Conservation (phyloP, 2,329 filamentous ascomycete genomes). For the Colletotrichum ledebouriae region DNA sequence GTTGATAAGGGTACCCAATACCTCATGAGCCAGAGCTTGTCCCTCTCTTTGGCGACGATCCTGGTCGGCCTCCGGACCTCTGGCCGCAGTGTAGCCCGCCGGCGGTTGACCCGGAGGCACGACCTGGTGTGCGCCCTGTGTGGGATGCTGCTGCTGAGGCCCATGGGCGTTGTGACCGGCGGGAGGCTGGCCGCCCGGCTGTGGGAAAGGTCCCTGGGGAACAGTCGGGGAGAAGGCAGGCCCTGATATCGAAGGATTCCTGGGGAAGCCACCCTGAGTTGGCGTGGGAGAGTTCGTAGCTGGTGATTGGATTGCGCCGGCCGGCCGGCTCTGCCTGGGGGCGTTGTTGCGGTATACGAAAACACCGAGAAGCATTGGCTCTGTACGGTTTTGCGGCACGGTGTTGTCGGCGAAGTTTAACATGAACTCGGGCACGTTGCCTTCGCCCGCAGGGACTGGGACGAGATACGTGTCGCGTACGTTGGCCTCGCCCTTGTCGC, state of each 20-base stretch:
- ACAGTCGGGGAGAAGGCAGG: slow-evolving; percentile 63
- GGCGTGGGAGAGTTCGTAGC: slow-evolving; percentile 51
- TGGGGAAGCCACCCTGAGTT: slow-evolving; percentile 52
- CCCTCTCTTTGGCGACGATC: slow-evolving; percentile 64
- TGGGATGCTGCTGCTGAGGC: slow-evolving; percentile 41
- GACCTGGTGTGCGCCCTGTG: slow-evolving; percentile 42
- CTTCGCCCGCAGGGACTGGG: slow-evolving; percentile 80
- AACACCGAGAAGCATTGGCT: slow-evolving; percentile 85
- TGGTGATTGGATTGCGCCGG: slow-evolving; percentile 45
- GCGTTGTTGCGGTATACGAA: slow-evolving; percentile 82
- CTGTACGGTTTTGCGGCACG: slow-evolving; percentile 77
- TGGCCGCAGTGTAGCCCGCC: slow-evolving; percentile 39
- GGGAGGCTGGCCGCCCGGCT: slow-evolving; percentile 21
- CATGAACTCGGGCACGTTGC: slow-evolving; percentile 85
- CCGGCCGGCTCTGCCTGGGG: slow-evolving; percentile 49
- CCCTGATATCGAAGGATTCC: slow-evolving; percentile 63
- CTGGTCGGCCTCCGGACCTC: slow-evolving; percentile 51
- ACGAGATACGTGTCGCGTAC: slow-evolving; percentile 94
- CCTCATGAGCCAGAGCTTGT: slow-evolving; percentile 69
- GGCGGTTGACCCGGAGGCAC: slow-evolving; percentile 45
- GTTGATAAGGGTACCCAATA: slow-evolving; percentile 73
- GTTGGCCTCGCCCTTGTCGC: slow-evolving; percentile 78
- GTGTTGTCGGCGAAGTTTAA: slow-evolving; percentile 88
- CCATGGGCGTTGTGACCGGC: slow-evolving; percentile 30
- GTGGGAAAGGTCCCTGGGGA: slow-evolving; percentile 50